These are phyloP conservation scores for Fusarium neocosmosporiellum DNA, from an alignment of 2,329 filamentous ascomycete species.

Conservation along the genomic window DNA sequence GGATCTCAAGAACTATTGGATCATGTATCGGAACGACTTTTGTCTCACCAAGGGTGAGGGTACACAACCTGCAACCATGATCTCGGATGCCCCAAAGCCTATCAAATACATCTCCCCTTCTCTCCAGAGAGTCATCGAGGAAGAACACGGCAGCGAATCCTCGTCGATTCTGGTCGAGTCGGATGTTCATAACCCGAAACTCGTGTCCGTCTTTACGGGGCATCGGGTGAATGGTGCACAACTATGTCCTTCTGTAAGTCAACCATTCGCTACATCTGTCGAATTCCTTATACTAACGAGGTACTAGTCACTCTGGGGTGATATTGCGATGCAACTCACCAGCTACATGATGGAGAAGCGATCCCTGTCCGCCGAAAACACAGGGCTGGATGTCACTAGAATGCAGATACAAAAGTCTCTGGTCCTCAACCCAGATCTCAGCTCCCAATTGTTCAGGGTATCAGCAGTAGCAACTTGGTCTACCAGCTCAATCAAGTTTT, in stretches of 20 bases:
- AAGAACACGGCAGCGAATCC: slow-evolving; percentile 7
- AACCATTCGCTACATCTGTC: neutral
- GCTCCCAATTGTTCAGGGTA: slow-evolving; percentile 30
- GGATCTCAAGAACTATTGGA: slow-evolving; percentile 79
- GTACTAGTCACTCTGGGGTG: slow-evolving; percentile 31
- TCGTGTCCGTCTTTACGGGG: slow-evolving; percentile 27
- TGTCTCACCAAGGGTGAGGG: slow-evolving; percentile 71
- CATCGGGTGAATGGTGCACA: slow-evolving; percentile 36
- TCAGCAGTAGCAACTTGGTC: slow-evolving; percentile 31
- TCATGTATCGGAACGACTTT: slow-evolving; percentile 75
- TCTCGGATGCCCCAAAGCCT: neutral
- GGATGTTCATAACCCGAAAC: slow-evolving; percentile 26
- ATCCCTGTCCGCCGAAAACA: slow-evolving; percentile 3
- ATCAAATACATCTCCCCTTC: slow-evolving; percentile 34
- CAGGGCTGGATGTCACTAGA: slow-evolving; percentile 32
- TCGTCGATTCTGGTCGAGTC: slow-evolving; percentile 30
- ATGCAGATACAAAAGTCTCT: slow-evolving; percentile 38
- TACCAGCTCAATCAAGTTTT: slow-evolving; percentile 16
- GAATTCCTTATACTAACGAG: neutral
- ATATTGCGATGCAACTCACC: slow-evolving; percentile 24
- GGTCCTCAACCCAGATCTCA: slow-evolving; percentile 18
- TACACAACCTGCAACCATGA: neutral
- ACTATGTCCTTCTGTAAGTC: slow-evolving; percentile 34
- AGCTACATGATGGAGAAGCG: slow-evolving; percentile 30
- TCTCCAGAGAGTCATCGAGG: slow-evolving; percentile 33